phyloP scores from a whole-genome alignment of 176 grass and related monocot genomes.

The Bolboschoenus planiculmis region DNA sequence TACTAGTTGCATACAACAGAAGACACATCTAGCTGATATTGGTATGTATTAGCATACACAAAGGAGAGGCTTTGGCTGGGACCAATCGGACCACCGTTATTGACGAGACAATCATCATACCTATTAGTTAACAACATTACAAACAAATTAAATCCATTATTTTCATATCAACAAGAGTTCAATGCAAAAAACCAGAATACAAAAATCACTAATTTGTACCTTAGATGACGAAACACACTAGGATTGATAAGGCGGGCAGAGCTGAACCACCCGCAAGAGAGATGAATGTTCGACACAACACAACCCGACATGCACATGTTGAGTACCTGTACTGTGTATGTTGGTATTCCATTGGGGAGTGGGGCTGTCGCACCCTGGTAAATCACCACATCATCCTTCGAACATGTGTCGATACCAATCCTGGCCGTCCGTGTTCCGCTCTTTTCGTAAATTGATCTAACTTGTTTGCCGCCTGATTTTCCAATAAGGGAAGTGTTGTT shows the following conservation, averaged over 20 bases:
- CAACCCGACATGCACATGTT: conserved; percentile 33
- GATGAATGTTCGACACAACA: conserved; percentile 32
- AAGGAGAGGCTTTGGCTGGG: conserved; percentile 33
- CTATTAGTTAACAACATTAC: neutral
- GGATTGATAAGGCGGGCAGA: conserved; percentile 39
- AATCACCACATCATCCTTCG: conserved; percentile 32
- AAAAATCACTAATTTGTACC: neutral
- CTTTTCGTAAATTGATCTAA: neutral
- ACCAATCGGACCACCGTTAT: conserved; percentile 24
- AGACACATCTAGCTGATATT: conserved; percentile 18
- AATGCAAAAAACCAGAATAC: neutral
- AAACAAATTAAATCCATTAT: neutral
- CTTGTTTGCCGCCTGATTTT: neutral
- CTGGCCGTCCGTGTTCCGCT: neutral
- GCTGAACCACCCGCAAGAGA: conserved; percentile 46
- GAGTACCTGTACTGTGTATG: conserved; percentile 39
- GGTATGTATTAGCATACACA: conserved; percentile 39
- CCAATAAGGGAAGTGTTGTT: neutral
- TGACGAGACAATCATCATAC: conserved; percentile 42
- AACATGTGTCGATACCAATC: conserved; percentile 30
- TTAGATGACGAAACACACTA: conserved; percentile 31
- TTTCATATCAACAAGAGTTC: neutral
- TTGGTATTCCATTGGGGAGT: conserved; percentile 38
- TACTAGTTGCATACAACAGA: conserved; percentile 28
- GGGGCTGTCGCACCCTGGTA: conserved; percentile 39